These are phyloP conservation scores for Saururus chinensis DNA, from an alignment of 164 flowering plant species.

Conservation along the genomic window DNA sequence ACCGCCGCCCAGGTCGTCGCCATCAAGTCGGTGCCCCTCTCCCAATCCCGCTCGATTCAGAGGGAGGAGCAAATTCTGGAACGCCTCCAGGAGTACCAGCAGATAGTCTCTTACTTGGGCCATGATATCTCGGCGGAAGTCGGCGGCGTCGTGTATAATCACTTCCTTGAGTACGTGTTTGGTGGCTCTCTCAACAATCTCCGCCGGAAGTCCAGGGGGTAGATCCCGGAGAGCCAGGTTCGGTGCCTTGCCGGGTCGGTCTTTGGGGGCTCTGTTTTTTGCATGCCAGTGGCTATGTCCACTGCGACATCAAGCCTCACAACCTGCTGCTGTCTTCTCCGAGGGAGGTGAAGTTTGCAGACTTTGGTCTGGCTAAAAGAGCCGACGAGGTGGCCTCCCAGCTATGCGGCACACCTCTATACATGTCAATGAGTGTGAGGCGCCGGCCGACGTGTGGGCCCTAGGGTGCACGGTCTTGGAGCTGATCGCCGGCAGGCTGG, in stretches of 20 bases:
- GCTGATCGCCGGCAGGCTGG: constrained; percentile 43
- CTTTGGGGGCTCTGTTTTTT: constrained; percentile 33
- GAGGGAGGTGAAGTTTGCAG: constrained; percentile 40
- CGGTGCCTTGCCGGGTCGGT: constrained; percentile 29
- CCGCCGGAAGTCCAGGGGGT: constrained; percentile 20
- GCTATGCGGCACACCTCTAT: constrained; percentile 59
- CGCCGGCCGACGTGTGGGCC: constrained; percentile 49
- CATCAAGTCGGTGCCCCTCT: too few species aligned
- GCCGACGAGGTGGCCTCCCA: too few species aligned
- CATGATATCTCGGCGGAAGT: constrained; percentile 25
- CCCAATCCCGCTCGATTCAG: too few species aligned
- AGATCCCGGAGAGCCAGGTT: constrained; percentile 31
- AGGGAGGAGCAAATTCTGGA: too few species aligned
- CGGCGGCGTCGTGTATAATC: constrained; percentile 30
- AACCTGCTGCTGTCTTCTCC: constrained; percentile 32
- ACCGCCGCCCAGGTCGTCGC: too few species aligned
- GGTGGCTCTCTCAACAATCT: too few species aligned
- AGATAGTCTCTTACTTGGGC: constrained; percentile 40
- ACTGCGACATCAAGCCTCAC: constrained; percentile 52
- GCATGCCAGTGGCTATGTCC: constrained; percentile 52
- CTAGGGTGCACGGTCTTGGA: constrained; percentile 49
- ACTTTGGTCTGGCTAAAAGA: too few species aligned
- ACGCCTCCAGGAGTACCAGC: constrained; percentile 25
- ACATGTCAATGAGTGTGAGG: constrained; percentile 35
- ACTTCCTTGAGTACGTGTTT: constrained; percentile 52